phyloP scores from a whole-genome alignment of 2,329 filamentous ascomycete genomes.

The Graphiopsis chlorocephala region DNA sequence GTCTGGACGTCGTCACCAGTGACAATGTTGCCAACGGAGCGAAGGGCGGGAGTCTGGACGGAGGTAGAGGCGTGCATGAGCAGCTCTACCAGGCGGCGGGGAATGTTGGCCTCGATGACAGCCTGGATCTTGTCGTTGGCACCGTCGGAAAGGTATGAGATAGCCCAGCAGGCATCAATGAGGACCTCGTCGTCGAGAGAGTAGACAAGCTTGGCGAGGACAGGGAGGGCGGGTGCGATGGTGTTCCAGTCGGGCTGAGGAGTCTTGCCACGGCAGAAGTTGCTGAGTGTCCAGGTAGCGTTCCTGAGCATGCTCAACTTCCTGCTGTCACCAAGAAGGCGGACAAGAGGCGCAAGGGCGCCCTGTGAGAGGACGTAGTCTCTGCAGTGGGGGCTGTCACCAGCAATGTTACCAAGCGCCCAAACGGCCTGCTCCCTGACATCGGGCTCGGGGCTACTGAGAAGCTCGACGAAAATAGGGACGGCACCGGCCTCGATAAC shows the following conservation, averaged over 20 bases:
- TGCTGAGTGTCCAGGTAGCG: slow-evolving; percentile 98
- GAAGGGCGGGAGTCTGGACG: slow-evolving; percentile 93
- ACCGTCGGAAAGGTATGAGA: slow-evolving; percentile 96
- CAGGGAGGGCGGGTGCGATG: slow-evolving; percentile 89
- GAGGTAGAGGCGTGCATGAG: slow-evolving; percentile 98
- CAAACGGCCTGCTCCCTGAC: slow-evolving; percentile 97
- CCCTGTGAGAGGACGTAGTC: slow-evolving; percentile 93
- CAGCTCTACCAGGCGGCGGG: slow-evolving; percentile 90
- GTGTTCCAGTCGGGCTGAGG: slow-evolving; percentile 97
- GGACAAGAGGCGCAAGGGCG: slow-evolving; percentile 84
- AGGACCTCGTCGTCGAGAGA: slow-evolving; percentile 97
- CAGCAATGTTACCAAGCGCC: slow-evolving; percentile 97
- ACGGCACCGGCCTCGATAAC: slow-evolving; percentile 98
- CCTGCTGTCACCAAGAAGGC: slow-evolving; percentile 90
- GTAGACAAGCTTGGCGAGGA: slow-evolving; percentile 95
- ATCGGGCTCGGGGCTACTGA: slow-evolving; percentile 94
- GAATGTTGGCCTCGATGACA: slow-evolving; percentile 96
- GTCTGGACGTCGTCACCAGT: slow-evolving; percentile 98
- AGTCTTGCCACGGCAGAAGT: slow-evolving; percentile 99
- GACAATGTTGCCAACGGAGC: slow-evolving; percentile 97
- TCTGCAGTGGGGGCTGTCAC: slow-evolving; percentile 94
- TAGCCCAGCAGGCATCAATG: slow-evolving; percentile 99
- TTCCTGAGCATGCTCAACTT: slow-evolving; percentile 99
- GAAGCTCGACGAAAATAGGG: slow-evolving; percentile 95
- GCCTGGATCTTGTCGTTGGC: slow-evolving; percentile 99